These are phyloP conservation scores for Lodderomyces theae DNA, from an alignment of 1,139 yeast genomes.

Conservation along the genomic window DNA sequence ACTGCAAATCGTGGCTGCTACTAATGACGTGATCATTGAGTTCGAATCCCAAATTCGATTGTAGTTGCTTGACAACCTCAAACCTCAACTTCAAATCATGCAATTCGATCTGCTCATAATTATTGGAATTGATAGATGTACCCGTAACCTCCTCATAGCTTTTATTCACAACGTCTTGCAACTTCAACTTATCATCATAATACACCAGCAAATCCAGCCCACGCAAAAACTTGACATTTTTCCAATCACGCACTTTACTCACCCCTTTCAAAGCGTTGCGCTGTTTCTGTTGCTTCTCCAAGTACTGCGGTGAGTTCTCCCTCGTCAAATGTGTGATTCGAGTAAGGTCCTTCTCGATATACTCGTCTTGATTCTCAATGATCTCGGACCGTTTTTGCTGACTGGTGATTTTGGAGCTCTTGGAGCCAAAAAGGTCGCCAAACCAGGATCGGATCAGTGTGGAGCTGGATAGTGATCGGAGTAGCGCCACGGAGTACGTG, in stretches of 20 bases:
- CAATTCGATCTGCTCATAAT: slow-evolving; percentile 22
- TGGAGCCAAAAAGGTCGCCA: slow-evolving; percentile 15
- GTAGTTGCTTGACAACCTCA: slow-evolving; percentile 53
- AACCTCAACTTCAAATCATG: slow-evolving; percentile 60
- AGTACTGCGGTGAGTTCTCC: slow-evolving; percentile 33
- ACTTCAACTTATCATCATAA: slow-evolving; percentile 24
- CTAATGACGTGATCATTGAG: slow-evolving; percentile 66
- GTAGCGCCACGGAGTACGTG: too few relatives aligned
- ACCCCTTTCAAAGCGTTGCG: slow-evolving; percentile 26
- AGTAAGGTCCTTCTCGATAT: slow-evolving; percentile 29
- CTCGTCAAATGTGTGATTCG: slow-evolving; percentile 38
- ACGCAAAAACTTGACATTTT: slow-evolving; percentile 15
- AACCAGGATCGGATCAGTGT: slow-evolving; percentile 12
- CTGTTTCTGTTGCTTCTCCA: slow-evolving; percentile 27
- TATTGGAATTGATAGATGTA: slow-evolving; percentile 13
- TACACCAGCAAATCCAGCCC: slow-evolving; percentile 24
- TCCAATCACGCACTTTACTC: slow-evolving; percentile 39
- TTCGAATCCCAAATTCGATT: slow-evolving; percentile 56
- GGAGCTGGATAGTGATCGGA: slow-evolving; percentile 13
- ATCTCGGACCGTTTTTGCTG: slow-evolving; percentile 26
- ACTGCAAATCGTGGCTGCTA: slow-evolving; percentile 43
- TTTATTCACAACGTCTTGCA: slow-evolving; percentile 25
- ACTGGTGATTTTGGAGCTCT: slow-evolving; percentile 9
- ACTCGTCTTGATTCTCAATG: slow-evolving; percentile 41
- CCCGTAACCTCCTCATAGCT: slow-evolving; percentile 23